phyloP scores from a whole-genome alignment of 2,329 filamentous ascomycete species.

The Beauveria australis region DNA sequence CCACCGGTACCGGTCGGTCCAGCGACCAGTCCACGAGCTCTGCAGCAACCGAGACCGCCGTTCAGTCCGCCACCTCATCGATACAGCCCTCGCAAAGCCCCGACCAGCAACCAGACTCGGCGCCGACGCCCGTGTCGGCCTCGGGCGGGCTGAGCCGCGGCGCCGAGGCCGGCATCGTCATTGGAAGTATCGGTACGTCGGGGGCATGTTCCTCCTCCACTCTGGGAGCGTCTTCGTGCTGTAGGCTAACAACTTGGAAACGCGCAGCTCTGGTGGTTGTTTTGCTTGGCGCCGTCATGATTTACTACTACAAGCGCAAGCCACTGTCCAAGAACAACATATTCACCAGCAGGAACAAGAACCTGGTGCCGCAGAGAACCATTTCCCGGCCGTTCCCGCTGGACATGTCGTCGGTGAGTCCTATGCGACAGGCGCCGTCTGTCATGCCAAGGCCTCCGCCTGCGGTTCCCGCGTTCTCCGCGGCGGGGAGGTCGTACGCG shows the following conservation, averaged over 20 bases:
- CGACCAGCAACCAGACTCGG: background rate
- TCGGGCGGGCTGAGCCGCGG: background rate
- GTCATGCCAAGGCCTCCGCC: background rate
- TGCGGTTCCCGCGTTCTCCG: background rate
- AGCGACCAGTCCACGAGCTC: background rate
- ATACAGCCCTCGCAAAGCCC: background rate
- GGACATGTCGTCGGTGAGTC: background rate
- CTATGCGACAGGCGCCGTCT: background rate
- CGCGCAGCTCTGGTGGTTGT: background rate
- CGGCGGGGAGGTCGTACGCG: background rate
- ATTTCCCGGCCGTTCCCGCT: slow-evolving; percentile 1
- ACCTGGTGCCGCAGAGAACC: background rate
- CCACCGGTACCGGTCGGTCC: background rate
- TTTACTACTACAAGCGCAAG: slow-evolving; percentile 7
- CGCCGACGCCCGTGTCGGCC: background rate
- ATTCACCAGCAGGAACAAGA: background rate
- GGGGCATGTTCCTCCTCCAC: no score
- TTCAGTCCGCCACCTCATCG: background rate
- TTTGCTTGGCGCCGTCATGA: background rate
- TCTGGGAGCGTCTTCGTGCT: no score
- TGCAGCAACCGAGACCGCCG: background rate
- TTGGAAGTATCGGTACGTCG: slow-evolving; percentile 1
- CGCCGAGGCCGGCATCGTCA: slow-evolving; percentile 2
- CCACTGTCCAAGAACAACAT: background rate
- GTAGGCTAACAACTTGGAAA: background rate